Conservation (phyloP, 371 early-diverging fungal species). For the Mucor saturninus region DNA sequence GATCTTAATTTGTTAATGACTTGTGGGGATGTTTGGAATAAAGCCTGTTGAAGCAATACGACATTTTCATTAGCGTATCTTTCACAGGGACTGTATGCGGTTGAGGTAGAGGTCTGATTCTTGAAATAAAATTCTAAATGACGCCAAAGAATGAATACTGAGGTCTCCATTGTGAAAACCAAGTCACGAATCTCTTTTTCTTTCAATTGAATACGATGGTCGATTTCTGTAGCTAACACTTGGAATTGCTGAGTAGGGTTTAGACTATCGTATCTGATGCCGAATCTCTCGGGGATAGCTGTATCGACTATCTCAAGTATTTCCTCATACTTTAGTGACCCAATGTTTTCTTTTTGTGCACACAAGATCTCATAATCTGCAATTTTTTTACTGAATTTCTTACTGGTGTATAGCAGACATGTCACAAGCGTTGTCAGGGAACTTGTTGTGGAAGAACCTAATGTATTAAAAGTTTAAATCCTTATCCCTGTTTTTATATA, state of each 20-base stretch:
- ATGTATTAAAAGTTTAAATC: background rate
- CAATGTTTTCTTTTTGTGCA: constrained; percentile 33
- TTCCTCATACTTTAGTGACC: constrained; percentile 41
- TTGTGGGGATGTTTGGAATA: constrained; percentile 34
- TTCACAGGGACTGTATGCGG: constrained; percentile 31
- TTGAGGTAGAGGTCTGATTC: constrained; percentile 11
- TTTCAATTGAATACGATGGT: constrained; percentile 22
- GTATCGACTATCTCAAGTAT: constrained; percentile 32
- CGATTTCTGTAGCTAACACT: constrained; percentile 30
- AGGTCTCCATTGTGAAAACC: constrained; percentile 35
- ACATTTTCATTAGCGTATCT: constrained; percentile 21
- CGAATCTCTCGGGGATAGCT: constrained; percentile 33
- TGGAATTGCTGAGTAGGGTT: constrained; percentile 41
- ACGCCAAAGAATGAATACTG: constrained; percentile 38
- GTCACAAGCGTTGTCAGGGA: constrained; percentile 36
- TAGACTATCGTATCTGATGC: constrained; percentile 35
- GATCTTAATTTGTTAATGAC: too few relatives aligned
- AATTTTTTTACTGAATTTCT: constrained; percentile 18
- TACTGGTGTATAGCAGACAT: constrained; percentile 27
- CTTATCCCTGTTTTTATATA: background rate
- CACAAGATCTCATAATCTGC: constrained; percentile 26
- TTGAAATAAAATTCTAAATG: constrained; percentile 41
- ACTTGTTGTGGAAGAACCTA: constrained; percentile 31
- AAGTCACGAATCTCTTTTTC: constrained; percentile 28
- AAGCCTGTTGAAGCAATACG: constrained; percentile 26